Evolutionary conservation across 768 basidiomycete species (phyloP).

Genomic region (Boletus huronensis): DNA sequence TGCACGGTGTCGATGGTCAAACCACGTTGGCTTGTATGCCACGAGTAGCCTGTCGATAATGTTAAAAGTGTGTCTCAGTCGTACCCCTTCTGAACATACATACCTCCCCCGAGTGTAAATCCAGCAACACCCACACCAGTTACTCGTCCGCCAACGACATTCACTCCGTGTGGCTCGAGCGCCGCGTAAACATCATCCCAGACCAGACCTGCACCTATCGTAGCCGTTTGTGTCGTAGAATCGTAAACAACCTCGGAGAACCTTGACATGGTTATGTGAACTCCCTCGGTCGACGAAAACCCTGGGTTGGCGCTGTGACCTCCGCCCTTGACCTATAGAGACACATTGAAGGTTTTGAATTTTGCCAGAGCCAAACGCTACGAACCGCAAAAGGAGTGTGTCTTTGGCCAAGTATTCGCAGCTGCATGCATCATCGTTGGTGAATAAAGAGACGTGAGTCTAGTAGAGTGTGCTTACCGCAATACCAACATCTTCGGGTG

Average conservation of each 20-base stretch:
- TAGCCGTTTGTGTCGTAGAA: conserved; percentile 35
- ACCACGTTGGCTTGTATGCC: conserved; percentile 59
- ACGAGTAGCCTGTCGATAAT: conserved; percentile 27
- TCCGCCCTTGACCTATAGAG: conserved; percentile 53
- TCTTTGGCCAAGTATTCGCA: conserved; percentile 39
- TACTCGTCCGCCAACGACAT: conserved; percentile 54
- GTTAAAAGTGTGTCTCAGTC: not conserved
- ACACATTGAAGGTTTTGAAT: too few species aligned
- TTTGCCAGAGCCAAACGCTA: not conserved
- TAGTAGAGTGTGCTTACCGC: conserved; percentile 35
- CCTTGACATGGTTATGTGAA: conserved; percentile 53
- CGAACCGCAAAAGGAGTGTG: conserved; percentile 29
- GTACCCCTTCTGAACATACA: not conserved
- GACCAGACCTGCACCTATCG: conserved; percentile 40
- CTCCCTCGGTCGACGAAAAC: conserved; percentile 56
- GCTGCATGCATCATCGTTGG: not conserved
- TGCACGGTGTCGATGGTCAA: conserved; percentile 53
- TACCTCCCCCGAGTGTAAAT: conserved; percentile 55
- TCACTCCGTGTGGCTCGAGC: conserved; percentile 47
- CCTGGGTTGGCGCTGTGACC: conserved; percentile 54
- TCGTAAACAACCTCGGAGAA: conserved; percentile 45
- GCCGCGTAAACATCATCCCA: conserved; percentile 64
- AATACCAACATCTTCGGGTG: conserved; percentile 44
- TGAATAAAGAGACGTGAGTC: not conserved
- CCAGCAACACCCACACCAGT: conserved; percentile 58